phyloP scores from a whole-genome alignment of 805 yeast genomes.

The Starmerella bombicola region DNA sequence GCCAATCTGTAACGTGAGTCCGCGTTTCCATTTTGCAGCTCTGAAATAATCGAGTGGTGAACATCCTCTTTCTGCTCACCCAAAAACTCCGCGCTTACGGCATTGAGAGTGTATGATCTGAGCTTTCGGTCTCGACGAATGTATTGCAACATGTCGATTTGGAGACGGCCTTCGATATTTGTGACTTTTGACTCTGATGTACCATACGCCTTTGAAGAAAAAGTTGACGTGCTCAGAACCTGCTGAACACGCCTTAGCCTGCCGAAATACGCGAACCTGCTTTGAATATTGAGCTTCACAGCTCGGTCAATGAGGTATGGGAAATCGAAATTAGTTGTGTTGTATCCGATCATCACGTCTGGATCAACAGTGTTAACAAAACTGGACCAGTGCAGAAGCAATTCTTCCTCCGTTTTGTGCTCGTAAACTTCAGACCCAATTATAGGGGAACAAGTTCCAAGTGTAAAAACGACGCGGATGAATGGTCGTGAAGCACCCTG shows the following conservation, averaged over 20 bases:
- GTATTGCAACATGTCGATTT: constrained; percentile 81
- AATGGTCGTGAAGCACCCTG: constrained; percentile 82
- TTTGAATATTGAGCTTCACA: constrained; percentile 44
- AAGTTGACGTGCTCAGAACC: constrained; percentile 66
- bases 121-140: constrained; percentile 89
- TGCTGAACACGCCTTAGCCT: constrained; percentile 57
- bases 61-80: constrained; percentile 98
- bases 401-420: constrained; percentile 59
- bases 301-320: constrained; percentile 90
- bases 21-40: constrained; percentile 77
- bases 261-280: constrained; percentile 75
- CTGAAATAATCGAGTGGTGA: constrained; percentile 92
- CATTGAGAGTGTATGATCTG: constrained; percentile 85
- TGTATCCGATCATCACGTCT: constrained; percentile 93
- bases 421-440: constrained; percentile 86
- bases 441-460: constrained; percentile 80
- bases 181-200: constrained; percentile 84
- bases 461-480: constrained; percentile 87
- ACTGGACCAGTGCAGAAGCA: constrained; percentile 77
- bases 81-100: constrained; percentile 86
- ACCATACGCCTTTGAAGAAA: constrained; percentile 93
- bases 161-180: constrained; percentile 93
- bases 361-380: constrained; percentile 81
- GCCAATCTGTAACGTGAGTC: constrained; percentile 93
- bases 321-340: constrained; percentile 85